phyloP scores from a whole-genome alignment of 495 filamentous ascomycete genomes.

The Aspergillus egyptiacus region DNA sequence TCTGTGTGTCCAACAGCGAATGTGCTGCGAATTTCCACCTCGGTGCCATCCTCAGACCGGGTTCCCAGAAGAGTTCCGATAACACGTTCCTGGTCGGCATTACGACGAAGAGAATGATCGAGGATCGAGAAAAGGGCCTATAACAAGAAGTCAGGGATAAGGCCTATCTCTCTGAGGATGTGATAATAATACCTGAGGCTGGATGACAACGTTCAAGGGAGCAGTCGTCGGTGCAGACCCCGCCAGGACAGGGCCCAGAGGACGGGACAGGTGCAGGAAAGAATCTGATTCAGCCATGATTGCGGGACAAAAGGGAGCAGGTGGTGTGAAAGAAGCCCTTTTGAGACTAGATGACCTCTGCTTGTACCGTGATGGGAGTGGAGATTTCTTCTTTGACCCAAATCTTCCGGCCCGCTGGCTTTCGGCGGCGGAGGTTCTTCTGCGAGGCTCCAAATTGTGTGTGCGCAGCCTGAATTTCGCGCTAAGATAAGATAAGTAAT shows the following conservation, averaged over 20 bases:
- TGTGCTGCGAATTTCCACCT: conserved; percentile 89
- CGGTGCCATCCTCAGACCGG: conserved; percentile 90
- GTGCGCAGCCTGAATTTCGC: conserved; percentile 46
- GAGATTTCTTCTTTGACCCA: conserved; percentile 21
- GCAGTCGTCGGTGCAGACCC: conserved; percentile 76
- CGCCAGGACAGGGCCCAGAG: conserved; percentile 71
- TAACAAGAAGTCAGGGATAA: conserved; percentile 8
- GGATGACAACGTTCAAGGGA: conserved; percentile 87
- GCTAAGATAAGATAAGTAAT: conserved; percentile 52
- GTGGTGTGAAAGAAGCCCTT: conserved; percentile 13
- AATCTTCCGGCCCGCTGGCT: conserved; percentile 22
- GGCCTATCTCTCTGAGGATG: no score
- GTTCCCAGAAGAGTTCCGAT: conserved; percentile 92
- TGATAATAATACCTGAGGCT: conserved; percentile 79
- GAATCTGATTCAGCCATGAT: conserved; percentile 80
- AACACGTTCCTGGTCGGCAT: conserved; percentile 84
- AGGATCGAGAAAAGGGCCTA: conserved; percentile 95
- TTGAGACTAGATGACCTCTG: conserved; percentile 11
- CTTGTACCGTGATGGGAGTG: conserved; percentile 20
- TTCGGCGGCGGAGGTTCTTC: conserved; percentile 22
- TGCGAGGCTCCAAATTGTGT: conserved; percentile 41
- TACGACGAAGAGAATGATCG: conserved; percentile 89
- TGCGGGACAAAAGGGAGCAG: conserved; percentile 22
- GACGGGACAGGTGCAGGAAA: conserved; percentile 91
- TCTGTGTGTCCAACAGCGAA: conserved; percentile 98